Evolutionary conservation across 148 eudicot genomes (phyloP), one percentile per base, ranked within the genome.

Genomic region (Rhododendron vialii): DNA sequence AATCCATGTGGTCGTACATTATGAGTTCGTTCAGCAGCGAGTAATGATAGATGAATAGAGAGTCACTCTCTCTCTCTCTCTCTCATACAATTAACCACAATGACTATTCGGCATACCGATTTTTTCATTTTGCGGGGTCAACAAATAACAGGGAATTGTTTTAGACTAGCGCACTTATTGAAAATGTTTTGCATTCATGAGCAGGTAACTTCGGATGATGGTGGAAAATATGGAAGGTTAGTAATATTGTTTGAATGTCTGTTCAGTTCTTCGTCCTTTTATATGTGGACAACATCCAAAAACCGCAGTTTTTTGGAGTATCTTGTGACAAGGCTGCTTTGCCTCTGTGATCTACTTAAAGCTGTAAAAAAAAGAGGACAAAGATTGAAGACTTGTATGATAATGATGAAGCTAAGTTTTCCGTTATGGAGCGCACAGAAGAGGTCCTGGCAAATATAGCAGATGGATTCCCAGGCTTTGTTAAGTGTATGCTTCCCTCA

Each of bases 401-500:
- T n/a, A 89, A 91, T 53, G 83, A 86, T 8, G 94, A 90, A 83
- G 88, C 91, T 11, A 86, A 87, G 80, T 85, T 47, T 74, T 87
- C 90, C 30, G 92, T 91, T 30, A 86, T 87, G 92, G 91, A 91
- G 45, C 91, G 92, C 30, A 88, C 92, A 28, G 93, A 86, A 57
- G 86, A 86, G 67, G 88, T 91, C 36, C 65, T 91, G 26, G 55
- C 84, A 47, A 80, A 78, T 41, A 57, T 90, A 82, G 89, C 82
- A 10, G 87, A 84, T 36, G 87, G 79, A 38, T 74, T 47, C 24
- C 94, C 92, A 5, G 84, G 88, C 63, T 92, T 91, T 84, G 63
- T 79, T 5, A 92, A 92, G 85, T 86, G 90, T 50, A 92, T 92
- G 94, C 94, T 92, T 86, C 94, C 93, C 30, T 92, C 94, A 47